Evolutionary conservation across 1,139 yeast species (phyloP), one percentile per base, ranked within the genome.

Genomic region (Debaryomycetaceae sp.): DNA sequence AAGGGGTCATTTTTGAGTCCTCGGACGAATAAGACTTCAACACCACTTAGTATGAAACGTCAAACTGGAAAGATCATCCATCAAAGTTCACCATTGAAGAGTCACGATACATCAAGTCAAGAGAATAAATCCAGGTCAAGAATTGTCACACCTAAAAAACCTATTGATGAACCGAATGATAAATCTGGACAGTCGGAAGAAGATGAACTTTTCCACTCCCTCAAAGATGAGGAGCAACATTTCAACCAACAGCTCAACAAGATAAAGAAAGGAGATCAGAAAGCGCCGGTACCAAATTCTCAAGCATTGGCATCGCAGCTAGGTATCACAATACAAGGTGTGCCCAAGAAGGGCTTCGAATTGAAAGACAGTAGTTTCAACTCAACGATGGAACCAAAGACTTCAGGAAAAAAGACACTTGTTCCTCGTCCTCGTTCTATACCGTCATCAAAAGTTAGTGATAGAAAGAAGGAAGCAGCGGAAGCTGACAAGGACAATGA

Each of bases 251-350:
- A 48, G 30, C 52, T 59, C 39, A 48, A 50, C 6, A 49, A 50
- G 37, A 59, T 62, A 20, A 57, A 54, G 42, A 40, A 39, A 24
- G 49, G 39, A n/a, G 11, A 27, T 2, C 31, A 27, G 31, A 11
- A 11, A 27, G 31, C 8, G 4, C 11, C 4, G 11, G 11, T 8
- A 27, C 31, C 31, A 8, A 34, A 38, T 22, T 37, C 42, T 24
- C 13, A 33, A 11, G 40, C 55, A 39, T 38, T 62, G 38, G 68
- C 68, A 3, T 51, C 63, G 23, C 59, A 58, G 46, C 54, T 65
- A 46, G 71, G 70, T 5, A 60, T 66, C 7, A 58, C 60, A 1
- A 51, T 63, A 20, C 60, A 60, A 47, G 67, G 65, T 1, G 45
- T 55, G 38, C 47, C 52, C 33, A 56, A 56, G 11, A 37, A 42